Evolutionary conservation across 2,329 filamentous ascomycete genomes (phyloP).

Genomic region (Apiospora kogelbergensis): DNA sequence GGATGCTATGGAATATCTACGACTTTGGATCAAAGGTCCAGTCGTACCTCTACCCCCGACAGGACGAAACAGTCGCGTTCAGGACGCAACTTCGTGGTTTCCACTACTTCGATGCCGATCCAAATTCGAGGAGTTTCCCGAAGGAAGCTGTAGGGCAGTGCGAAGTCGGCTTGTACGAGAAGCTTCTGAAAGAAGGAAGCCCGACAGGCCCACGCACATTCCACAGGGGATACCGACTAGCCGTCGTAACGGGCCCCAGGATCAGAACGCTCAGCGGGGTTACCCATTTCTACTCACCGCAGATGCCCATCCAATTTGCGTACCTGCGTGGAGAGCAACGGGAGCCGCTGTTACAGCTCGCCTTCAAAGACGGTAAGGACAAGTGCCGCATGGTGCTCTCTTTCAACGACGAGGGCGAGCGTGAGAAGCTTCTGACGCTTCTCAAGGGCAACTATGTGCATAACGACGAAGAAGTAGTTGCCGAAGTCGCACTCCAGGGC

Average conservation of each 20-base stretch:
- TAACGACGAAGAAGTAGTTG: conserved; percentile 67
- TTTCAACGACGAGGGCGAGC: conserved; percentile 72
- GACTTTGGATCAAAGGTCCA: conserved; percentile 81
- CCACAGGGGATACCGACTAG: conserved; percentile 78
- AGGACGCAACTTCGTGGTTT: conserved; percentile 70
- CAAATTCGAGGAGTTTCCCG: conserved; percentile 72
- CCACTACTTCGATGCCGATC: conserved; percentile 75
- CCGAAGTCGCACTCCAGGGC: conserved; percentile 65
- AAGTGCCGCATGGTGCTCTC: conserved; percentile 75
- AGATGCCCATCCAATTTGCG: conserved; percentile 72
- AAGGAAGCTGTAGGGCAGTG: conserved; percentile 71
- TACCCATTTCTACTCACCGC: conserved; percentile 66
- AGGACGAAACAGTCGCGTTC: conserved; percentile 70
- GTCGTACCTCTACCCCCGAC: conserved; percentile 64
- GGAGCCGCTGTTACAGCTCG: conserved; percentile 67
- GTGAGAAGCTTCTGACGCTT: conserved; percentile 69
- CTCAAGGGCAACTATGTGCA: conserved; percentile 71
- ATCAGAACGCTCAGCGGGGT: conserved; percentile 77
- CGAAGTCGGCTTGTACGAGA: conserved; percentile 75
- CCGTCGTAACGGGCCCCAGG: conserved; percentile 73
- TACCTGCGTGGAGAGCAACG: conserved; percentile 73
- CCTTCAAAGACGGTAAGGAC: conserved; percentile 64
- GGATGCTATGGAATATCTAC: conserved; percentile 77
- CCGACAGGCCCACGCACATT: conserved; percentile 70
- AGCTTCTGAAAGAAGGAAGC: conserved; percentile 64